Evolutionary conservation across 1,139 yeast species (phyloP).

Genomic region (Taphrina wiesneri): DNA sequence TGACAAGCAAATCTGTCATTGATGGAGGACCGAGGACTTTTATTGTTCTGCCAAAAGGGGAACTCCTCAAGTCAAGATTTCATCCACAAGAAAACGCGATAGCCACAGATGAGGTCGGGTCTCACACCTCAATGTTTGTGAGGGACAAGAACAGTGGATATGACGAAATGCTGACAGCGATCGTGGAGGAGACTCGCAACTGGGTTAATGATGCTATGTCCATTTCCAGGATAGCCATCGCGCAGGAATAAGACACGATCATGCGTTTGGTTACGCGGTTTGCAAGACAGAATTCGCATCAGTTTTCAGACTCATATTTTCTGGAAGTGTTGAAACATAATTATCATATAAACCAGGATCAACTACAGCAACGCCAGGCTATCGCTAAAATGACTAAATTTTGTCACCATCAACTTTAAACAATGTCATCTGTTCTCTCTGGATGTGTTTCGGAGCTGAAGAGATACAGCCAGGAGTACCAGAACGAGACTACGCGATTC

Average conservation of each 20-base stretch:
- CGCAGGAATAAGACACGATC: background rate
- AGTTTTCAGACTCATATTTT: background rate
- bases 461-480: constrained; percentile 5
- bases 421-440: background rate
- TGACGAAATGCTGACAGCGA: constrained; percentile 31
- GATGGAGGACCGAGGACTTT: constrained; percentile 36
- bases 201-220: constrained; percentile 12
- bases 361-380: too few species aligned
- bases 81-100: constrained; percentile 37
- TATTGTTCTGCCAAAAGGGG: constrained; percentile 39
- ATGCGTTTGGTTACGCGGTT: too few species aligned
- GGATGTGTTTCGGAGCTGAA: background rate
- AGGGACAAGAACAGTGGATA: constrained; percentile 36
- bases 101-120: constrained; percentile 39
- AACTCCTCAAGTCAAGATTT: constrained; percentile 36
- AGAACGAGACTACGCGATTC: background rate
- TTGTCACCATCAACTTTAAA: too few species aligned
- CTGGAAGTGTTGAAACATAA: too few species aligned
- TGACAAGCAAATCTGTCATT: background rate
- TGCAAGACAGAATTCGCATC: too few species aligned
- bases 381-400: too few species aligned
- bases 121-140: constrained; percentile 39
- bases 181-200: background rate
- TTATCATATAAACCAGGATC: too few species aligned
- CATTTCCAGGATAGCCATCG: background rate